Evolutionary conservation across 2,329 filamentous ascomycete genomes (phyloP), one percentile per base, ranked within the genome.

Genomic region (Penicillium sp.): DNA sequence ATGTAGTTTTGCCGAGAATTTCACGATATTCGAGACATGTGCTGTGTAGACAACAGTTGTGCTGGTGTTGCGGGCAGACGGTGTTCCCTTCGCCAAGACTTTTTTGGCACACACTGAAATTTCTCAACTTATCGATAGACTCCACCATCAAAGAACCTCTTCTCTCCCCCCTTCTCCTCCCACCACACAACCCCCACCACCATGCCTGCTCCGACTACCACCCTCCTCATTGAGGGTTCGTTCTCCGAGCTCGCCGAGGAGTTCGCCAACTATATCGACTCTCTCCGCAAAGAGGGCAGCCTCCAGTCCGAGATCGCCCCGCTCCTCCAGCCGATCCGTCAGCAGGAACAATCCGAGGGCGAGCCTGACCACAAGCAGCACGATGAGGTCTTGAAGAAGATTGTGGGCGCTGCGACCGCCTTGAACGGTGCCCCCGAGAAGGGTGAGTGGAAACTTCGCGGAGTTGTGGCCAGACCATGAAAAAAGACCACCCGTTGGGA

Each of bases 221-320:
- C 84, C 68, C 81, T 86, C 65, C 78, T 87, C 65, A 85, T 99
- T 75, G 94, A 99, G 81, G 94, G 94, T 75, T 84, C 85, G 68
- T 96, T 97, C 75, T 86, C 91, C 74, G 94, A 97, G 79, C 87
- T 97, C 71, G 87, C 89, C 68, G 87, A 90, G 75, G 94, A 99
- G 80, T 89, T 99, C 80, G 91, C 93, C 74, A 89, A 92, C 68
- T 97, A 96, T 78, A 82, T 99, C 73, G 91, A 96, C 75, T 81
- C 86, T 65, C 84, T 92, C 72, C 88, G 89, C 68, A 88, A 90
- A 57, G 81, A 82, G 59, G 74, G 74, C 58, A 76, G 74, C 46
- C 73, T 87, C 53, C 79, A 82, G 66, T 69, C 79, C 62, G 86
- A 89, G 63, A 78, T 94, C 71, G 81, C 86, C 73, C 84, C 89